A percentile compares a stretch with the other conserved stretches of the same genome.
These are phyloP conservation scores for Coniochaeta sp. DNA, from an alignment of 2,329 filamentous ascomycete species.

Conservation along the genomic window DNA sequence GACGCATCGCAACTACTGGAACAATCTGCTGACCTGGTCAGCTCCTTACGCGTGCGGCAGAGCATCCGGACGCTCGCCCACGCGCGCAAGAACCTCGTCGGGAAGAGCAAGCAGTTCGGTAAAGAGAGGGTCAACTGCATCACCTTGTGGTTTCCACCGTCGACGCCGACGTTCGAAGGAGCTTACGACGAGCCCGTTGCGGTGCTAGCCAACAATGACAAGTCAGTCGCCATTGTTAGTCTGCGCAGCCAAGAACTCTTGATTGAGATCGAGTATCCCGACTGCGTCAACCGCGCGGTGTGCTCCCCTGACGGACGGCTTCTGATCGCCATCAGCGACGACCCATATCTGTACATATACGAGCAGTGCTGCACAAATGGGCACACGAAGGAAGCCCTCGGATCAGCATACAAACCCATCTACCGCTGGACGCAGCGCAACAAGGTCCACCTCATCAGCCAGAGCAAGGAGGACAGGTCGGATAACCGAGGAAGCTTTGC, in stretches of 20 bases:
- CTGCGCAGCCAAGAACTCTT: constrained; percentile 58
- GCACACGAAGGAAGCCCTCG: constrained; percentile 27
- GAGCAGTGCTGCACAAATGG: constrained; percentile 30
- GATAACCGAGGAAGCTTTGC: constrained; percentile 66
- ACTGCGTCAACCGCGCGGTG: constrained; percentile 89
- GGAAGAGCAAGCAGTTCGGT: constrained; percentile 46
- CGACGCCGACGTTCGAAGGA: constrained; percentile 19
- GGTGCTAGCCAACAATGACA: constrained; percentile 84
- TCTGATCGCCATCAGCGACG: constrained; percentile 79
- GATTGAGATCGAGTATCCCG: constrained; percentile 65
- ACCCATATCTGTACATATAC: constrained; percentile 81
- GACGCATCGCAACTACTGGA: constrained; percentile 5
- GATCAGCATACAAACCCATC: neutral
- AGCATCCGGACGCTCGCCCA: constrained; percentile 21
- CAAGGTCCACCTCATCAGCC: constrained; percentile 49
- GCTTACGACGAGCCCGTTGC: constrained; percentile 52
- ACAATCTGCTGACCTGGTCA: constrained; percentile 5
- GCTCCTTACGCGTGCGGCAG: neutral
- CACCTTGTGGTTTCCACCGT: constrained; percentile 53
- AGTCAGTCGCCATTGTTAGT: constrained; percentile 76
- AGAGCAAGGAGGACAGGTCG: constrained; percentile 43
- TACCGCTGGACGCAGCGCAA: constrained; percentile 40
- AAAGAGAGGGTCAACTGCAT: constrained; percentile 59
- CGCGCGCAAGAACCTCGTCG: constrained; percentile 35
- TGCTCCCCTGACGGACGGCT: constrained; percentile 82